Evolutionary conservation across 108 stramenopile species (phyloP).

Genomic region (Cyclotella kingstonii): DNA sequence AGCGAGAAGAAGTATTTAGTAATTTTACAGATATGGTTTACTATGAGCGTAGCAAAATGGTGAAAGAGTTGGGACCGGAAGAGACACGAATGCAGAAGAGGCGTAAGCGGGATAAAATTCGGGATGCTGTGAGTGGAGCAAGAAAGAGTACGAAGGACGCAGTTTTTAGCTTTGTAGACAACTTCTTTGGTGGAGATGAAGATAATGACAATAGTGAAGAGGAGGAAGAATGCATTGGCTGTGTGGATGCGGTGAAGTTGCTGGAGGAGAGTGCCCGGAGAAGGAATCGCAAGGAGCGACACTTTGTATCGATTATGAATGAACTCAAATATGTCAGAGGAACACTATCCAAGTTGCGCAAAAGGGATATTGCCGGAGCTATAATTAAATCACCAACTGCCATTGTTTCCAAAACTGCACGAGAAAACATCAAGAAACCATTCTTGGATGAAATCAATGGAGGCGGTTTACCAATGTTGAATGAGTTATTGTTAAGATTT

Average conservation of each 20-base stretch:
- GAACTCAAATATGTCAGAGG: constrained; percentile 89
- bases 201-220: constrained; percentile 36
- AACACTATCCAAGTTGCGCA: constrained; percentile 75
- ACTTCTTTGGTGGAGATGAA: constrained; percentile 33
- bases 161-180: constrained; percentile 43
- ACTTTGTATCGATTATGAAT: constrained; percentile 91
- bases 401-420: constrained; percentile 64
- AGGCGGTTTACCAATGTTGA: constrained; percentile 88
- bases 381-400: constrained; percentile 72
- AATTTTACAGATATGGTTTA: constrained; percentile 75
- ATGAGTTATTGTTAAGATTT: constrained; percentile 81
- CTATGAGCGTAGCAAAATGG: constrained; percentile 54
- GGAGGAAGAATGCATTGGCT: constrained; percentile 62
- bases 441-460: constrained; percentile 88
- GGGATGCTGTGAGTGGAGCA: constrained; percentile 21
- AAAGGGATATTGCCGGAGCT: constrained; percentile 74
- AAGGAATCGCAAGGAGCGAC: constrained; percentile 78
- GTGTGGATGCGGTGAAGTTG: constrained; percentile 35
- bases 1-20: constrained; percentile 65
- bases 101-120: constrained; percentile 31
- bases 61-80: constrained; percentile 60
- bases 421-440: constrained; percentile 76
- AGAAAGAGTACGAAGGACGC: constrained; percentile 40
- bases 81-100: constrained; percentile 53
- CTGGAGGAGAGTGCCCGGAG: constrained; percentile 28